phyloP scores from a whole-genome alignment of 1,284 basidiomycete genomes.

The Cryptococcus sp. region DNA sequence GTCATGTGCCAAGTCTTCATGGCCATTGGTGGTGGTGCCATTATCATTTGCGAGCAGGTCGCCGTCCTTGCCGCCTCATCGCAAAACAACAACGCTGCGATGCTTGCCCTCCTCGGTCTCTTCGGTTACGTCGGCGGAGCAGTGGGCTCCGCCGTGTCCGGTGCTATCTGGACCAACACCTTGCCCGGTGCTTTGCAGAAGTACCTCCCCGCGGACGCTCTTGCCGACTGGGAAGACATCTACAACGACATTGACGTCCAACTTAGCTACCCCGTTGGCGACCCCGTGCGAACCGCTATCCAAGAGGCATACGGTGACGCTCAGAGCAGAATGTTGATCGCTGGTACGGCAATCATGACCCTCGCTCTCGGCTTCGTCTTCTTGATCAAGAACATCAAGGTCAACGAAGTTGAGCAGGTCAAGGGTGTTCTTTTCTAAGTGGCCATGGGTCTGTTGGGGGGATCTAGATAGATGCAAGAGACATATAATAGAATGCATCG shows the following conservation, averaged over 20 bases:
- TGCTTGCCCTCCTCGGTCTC: slow-evolving; percentile 50
- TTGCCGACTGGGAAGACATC: slow-evolving; percentile 37
- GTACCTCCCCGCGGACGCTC: slow-evolving; percentile 41
- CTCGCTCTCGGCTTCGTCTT: slow-evolving; percentile 29
- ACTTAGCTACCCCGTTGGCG: slow-evolving; percentile 36
- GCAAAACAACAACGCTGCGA: slow-evolving; percentile 53
- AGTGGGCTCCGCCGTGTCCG: slow-evolving; percentile 49
- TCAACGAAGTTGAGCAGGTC: slow-evolving; percentile 40
- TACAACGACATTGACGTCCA: slow-evolving; percentile 40
- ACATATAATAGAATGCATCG: too few relatives aligned
- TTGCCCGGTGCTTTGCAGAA: slow-evolving; percentile 40
- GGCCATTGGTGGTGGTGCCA: slow-evolving; percentile 51
- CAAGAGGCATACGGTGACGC: slow-evolving; percentile 36
- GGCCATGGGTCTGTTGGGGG: not conserved
- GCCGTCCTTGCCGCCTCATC: slow-evolving; percentile 49
- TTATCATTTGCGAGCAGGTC: slow-evolving; percentile 52
- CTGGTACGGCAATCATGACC: slow-evolving; percentile 39
- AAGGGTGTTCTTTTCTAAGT: slow-evolving; percentile 44
- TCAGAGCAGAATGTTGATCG: slow-evolving; percentile 46
- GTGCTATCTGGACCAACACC: slow-evolving; percentile 55
- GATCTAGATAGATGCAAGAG: too few relatives aligned
- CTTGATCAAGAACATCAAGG: slow-evolving; percentile 44
- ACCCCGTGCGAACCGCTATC: slow-evolving; percentile 36
- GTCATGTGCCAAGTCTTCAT: slow-evolving; percentile 52
- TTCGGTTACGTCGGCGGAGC: slow-evolving; percentile 50